A percentile compares a stretch with the other conserved stretches of the same genome.
Evolutionary conservation across 1,284 basidiomycete species (phyloP).

Genomic region (Schizopora paradoxa): DNA sequence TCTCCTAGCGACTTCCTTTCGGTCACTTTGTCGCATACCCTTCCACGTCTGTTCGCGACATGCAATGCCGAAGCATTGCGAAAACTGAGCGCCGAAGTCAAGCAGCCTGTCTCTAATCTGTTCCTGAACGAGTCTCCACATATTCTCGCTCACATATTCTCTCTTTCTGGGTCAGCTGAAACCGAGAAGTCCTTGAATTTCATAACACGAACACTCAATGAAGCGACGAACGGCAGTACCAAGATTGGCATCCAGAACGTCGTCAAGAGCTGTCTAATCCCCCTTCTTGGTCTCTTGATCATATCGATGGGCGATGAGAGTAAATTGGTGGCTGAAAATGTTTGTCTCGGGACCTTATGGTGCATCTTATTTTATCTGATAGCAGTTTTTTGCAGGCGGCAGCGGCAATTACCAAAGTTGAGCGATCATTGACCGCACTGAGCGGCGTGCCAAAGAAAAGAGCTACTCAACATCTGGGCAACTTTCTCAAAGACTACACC

Average conservation of each 20-base stretch:
- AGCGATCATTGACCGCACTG: conserved; percentile 30
- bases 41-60: conserved; percentile 67
- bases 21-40: conserved; percentile 57
- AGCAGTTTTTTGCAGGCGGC: conserved; percentile 40
- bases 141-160: conserved; percentile 72
- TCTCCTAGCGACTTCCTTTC: conserved; percentile 60
- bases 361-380: neutral
- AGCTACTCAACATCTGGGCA: conserved; percentile 36
- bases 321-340: conserved; percentile 36
- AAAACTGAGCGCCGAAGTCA: conserved; percentile 41
- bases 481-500: conserved; percentile 69
- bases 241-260: conserved; percentile 47
- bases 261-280: conserved; percentile 60
- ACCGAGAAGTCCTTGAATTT: conserved; percentile 59
- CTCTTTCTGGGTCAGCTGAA: conserved; percentile 46
- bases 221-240: conserved; percentile 31
- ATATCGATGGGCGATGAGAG: conserved; percentile 69
- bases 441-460: conserved; percentile 24
- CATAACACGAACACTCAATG: conserved; percentile 47
- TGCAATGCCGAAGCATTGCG: conserved; percentile 45
- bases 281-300: conserved; percentile 71
- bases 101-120: conserved; percentile 44
- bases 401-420: conserved; percentile 58
- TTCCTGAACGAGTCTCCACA: conserved; percentile 57
- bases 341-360: conserved; percentile 27